Base-by-base conservation (phyloP, 2,329 filamentous ascomycete species). In the Pyrenophora tritici-repentis region DNA sequence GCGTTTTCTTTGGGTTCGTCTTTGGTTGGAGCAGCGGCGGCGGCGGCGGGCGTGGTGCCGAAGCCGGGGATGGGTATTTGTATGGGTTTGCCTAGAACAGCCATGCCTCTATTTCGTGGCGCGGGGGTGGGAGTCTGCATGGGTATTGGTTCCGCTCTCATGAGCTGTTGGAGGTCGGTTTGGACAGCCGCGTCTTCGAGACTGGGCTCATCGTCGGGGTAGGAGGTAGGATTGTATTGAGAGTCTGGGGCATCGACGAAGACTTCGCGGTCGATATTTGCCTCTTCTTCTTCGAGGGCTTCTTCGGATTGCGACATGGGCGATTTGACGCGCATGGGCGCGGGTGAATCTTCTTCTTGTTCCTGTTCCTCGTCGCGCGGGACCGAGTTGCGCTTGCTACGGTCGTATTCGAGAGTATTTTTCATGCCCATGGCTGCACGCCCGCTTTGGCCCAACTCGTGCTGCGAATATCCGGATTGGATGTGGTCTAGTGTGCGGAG, bases 291-390 rank as follows among this genome's bases (percentile, higher is more conserved):
- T 31, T 77, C 75, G 6, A 73, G 66, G 5, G 83, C 83, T 63
- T 92, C 70, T 53, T 78, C 75, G 13, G 67, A 87, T 68, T 96
- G 90, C 65, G 89, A 94, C 79, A 96, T 91, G 1, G 92, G 92
- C 58, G 86, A 91, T 20, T 96, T 78, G 13, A 96, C 81, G 65
- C 86, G 69, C 43, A 79, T 59, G 0, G 70, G 64, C 1, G 44
- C 26, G 16, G 10, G 26, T 2, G 26, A 29, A 3, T 34, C 45
- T 18, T 22, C 29, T 20, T 33, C 38, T 18, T n/a, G n/a, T n/a
- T 50, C 41, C 31, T 36, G 14, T 26, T 10, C 31, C 14, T 41
- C 24, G 17, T 47, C 6, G 26, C 9, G 26, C 26, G 26, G 26
- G 26, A 4, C 10, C 7, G 8, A 10, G 26, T 29, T 29, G 26